phyloP scores from a whole-genome alignment of 176 grass and related monocot genomes.

The Zea luxurians region DNA sequence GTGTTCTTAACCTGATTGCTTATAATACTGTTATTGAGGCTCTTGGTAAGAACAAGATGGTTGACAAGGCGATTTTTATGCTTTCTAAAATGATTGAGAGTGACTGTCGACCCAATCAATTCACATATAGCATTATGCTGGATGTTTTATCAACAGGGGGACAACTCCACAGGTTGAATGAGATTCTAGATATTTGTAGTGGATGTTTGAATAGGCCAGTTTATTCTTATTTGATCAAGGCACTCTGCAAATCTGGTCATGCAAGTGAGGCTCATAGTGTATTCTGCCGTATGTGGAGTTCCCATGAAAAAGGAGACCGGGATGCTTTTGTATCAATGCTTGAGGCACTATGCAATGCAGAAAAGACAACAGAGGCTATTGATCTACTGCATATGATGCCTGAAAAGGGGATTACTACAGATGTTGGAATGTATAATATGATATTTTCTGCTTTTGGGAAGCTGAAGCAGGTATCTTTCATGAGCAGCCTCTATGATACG shows the following conservation, averaged over 20 bases:
- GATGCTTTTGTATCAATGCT: slow-evolving; percentile 88
- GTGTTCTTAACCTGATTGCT: slow-evolving; percentile 62
- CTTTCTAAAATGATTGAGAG: slow-evolving; percentile 88
- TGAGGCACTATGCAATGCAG: slow-evolving; percentile 79
- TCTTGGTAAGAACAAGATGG: slow-evolving; percentile 85
- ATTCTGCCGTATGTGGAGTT: slow-evolving; percentile 92
- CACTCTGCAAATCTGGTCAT: slow-evolving; percentile 84
- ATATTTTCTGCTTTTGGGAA: slow-evolving; percentile 88
- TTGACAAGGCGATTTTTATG: slow-evolving; percentile 72
- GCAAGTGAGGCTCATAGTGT: slow-evolving; percentile 78
- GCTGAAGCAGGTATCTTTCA: slow-evolving; percentile 72
- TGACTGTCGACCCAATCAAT: slow-evolving; percentile 70
- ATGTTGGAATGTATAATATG: slow-evolving; percentile 89
- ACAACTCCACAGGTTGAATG: slow-evolving; percentile 69
- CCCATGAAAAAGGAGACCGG: slow-evolving; percentile 65
- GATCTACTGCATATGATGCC: slow-evolving; percentile 82
- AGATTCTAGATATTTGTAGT: slow-evolving; percentile 66
- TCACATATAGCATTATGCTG: slow-evolving; percentile 74
- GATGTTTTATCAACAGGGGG: slow-evolving; percentile 67
- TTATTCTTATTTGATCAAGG: slow-evolving; percentile 79
- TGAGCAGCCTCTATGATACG: slow-evolving; percentile 68
- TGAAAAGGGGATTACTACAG: slow-evolving; percentile 73
- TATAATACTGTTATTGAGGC: slow-evolving; percentile 93
- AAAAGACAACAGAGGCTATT: slow-evolving; percentile 84
- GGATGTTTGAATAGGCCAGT: slow-evolving; percentile 58